Conservation (phyloP, 805 yeast genomes). For the Saccharomycopsis javanensis region DNA sequence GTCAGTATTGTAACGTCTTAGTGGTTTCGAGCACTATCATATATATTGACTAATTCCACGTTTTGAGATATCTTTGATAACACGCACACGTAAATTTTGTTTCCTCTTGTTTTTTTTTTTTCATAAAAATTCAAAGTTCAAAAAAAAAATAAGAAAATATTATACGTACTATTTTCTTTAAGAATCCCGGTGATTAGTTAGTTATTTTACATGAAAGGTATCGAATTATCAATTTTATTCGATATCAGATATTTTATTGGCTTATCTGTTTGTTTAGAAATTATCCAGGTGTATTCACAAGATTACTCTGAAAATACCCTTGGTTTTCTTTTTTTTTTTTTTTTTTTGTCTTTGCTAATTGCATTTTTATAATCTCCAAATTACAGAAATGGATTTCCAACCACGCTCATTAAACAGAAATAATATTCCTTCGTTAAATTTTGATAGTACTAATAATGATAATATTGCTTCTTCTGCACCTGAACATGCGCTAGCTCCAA, state of each 20-base stretch:
- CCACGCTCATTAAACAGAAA: slow-evolving; percentile 3
- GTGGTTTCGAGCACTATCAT: neutral
- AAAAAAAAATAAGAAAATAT: neutral
- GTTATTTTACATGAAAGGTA: too few relatives aligned
- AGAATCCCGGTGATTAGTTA: too few relatives aligned
- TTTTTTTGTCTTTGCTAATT: neutral
- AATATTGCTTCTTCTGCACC: neutral
- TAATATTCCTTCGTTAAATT: neutral
- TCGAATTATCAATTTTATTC: too few relatives aligned
- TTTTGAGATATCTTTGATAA: neutral
- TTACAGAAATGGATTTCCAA: neutral
- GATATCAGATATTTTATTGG: too few relatives aligned
- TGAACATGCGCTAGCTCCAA: slow-evolving; percentile 9
- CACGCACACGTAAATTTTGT: neutral
- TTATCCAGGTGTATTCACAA: too few relatives aligned
- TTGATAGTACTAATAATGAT: neutral
- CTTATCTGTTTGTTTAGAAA: too few relatives aligned
- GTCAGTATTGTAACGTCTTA: too few relatives aligned
- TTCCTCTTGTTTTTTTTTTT: too few relatives aligned
- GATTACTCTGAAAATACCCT: neutral
- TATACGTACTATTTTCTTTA: neutral
- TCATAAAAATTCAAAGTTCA: neutral
- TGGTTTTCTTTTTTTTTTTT: neutral
- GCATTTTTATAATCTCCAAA: neutral
- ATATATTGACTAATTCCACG: neutral